A percentile compares a stretch with the other conserved stretches of the same genome.
Conservation (phyloP, 2,329 filamentous ascomycete genomes). For the Chaetomium olivaceum region DNA sequence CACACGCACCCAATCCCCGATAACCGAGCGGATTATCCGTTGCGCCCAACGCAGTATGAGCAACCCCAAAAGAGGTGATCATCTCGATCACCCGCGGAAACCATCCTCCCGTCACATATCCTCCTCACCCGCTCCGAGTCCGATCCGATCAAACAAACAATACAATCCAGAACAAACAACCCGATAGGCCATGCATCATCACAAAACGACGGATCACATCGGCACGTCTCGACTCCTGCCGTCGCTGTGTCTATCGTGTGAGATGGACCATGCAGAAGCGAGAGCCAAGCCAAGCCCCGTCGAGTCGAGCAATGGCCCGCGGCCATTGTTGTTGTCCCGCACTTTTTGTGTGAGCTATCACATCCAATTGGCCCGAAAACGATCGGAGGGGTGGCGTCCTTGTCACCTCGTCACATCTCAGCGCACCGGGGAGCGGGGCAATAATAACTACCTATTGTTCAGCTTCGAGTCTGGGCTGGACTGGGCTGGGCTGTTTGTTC, state of each 20-base stretch:
- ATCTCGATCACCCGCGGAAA: background rate
- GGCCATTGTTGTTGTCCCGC: background rate
- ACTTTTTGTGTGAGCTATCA: background rate
- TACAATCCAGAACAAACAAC: background rate
- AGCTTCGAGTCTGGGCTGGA: background rate
- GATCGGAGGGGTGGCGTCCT: background rate
- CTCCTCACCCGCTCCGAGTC: background rate
- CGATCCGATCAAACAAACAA: background rate
- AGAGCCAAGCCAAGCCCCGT: background rate
- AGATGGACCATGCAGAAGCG: constrained; percentile 1
- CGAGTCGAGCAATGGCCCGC: background rate
- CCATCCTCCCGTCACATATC: background rate
- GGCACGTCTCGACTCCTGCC: background rate
- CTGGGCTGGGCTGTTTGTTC: too few relatives aligned
- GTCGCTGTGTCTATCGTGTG: background rate
- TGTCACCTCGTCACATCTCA: background rate
- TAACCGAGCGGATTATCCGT: background rate
- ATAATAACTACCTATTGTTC: background rate
- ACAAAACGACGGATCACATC: background rate
- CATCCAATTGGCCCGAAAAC: constrained; percentile 3
- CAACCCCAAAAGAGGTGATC: background rate
- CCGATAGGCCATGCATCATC: background rate
- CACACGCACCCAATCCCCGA: background rate
- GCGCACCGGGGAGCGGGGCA: background rate
- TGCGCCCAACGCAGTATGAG: background rate